Evolutionary conservation across 257 asterid genomes (phyloP), one percentile per base, ranked within the genome.

Genomic region (Coffea canephora): DNA sequence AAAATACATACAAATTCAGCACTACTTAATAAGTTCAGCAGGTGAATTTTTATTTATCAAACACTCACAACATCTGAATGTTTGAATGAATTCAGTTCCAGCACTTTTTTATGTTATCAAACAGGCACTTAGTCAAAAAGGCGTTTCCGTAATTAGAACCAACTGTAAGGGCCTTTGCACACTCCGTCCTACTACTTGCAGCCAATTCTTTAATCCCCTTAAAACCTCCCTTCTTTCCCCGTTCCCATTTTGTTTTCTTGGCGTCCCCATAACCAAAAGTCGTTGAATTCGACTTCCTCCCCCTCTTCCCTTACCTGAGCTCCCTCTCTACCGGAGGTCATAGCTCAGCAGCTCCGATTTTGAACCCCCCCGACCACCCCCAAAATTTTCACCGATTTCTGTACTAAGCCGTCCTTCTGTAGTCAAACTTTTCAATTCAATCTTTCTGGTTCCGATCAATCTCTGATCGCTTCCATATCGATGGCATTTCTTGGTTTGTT

Each of bases 361-460:
- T 39, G 43, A 39, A 52, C 71, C 73, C 83, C 79, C 64, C 79
- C 73, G 1, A 31, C 34, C 34, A 31, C 34, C 79, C 75, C 18
- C 62, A 59, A 48, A 50, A 39, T 39, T 39, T 39, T 39, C 43
- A 39, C 43, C 43, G 43, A 39, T 39, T 39, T 39, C 43, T 39
- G 43, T 39, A 39, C 43, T 39, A 39, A 43, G 21, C 69, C 34
- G 49, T 39, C 50, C 18, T 43, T 54, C n/a, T 67, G 4, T 18
- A 0, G 18, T 43, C 41, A 4, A 36, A 27, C 79, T 34, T 76
- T 78, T 71, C 91, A 80, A 88, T 88, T 90, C 85, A 78, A 66
- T 87, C 79, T 25, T 74, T 36, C 45, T 69, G 61, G 68, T 36
- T 67, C 77, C 86, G 82, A 62, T 80, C 75, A 70, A 43, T 71